Percentiles rank a stretch among this genome's conserved stretches.
These are phyloP conservation scores for Lumnitzera racemosa DNA, from an alignment of 345 rosid genomes.

Conservation along the genomic window DNA sequence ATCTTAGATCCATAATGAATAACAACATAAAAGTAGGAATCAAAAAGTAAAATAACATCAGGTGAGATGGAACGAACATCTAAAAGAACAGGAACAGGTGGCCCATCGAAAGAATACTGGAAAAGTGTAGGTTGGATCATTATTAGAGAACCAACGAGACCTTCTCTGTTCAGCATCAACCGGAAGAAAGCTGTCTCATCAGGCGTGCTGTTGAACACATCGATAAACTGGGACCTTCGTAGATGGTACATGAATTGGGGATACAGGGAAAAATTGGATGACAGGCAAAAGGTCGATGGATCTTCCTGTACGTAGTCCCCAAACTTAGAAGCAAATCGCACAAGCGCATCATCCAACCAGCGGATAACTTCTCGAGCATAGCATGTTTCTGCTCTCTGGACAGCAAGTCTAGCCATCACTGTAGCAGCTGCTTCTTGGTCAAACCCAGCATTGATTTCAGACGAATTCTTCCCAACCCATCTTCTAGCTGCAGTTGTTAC, in stretches of 20 bases:
- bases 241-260: conserved; percentile 97
- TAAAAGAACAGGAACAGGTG: conserved; percentile 90
- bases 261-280: conserved; percentile 82
- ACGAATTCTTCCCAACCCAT: conserved; percentile 73
- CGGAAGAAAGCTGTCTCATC: conserved; percentile 88
- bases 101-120: conserved; percentile 88
- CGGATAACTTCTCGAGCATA: conserved; percentile 73
- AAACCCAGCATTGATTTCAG: conserved; percentile 72
- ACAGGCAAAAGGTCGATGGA: conserved; percentile 83
- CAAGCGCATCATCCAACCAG: conserved; percentile 86
- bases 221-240: conserved; percentile 95
- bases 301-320: conserved; percentile 90
- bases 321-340: conserved; percentile 66
- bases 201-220: conserved; percentile 79
- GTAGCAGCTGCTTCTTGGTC: conserved; percentile 98
- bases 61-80: conserved; percentile 71
- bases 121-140: conserved; percentile 95
- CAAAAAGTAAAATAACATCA: conserved; percentile 80
- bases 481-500: conserved; percentile 94
- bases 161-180: conserved; percentile 87
- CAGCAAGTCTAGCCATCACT: conserved; percentile 89
- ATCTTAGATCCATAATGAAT: conserved; percentile 86
- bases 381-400: conserved; percentile 62
- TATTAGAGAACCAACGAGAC: conserved; percentile 76
- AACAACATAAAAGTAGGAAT: conserved; percentile 83